Base-by-base conservation (phyloP, 1,139 yeast genomes). In the Debaryomycetaceae sp. region DNA sequence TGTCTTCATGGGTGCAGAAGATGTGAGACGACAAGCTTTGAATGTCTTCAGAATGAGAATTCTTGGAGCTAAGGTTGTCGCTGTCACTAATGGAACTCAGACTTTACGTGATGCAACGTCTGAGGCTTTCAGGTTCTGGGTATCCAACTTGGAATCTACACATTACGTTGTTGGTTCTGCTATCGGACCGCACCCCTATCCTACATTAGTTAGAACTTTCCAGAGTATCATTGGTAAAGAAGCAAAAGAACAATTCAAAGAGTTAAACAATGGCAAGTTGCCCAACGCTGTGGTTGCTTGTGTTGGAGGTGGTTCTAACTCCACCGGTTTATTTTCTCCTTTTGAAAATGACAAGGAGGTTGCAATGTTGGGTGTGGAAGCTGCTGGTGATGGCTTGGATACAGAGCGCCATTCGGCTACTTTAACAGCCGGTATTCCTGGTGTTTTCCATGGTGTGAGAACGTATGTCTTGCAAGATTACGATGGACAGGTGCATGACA, bases 1-100 rank as follows among this genome's bases (percentile, higher is more conserved):
- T n/a, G 96, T 93, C 35, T 93, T 82, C 62, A 93, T 93, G 99
- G 99, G 99, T 50, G 98, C 98, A 41, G 99, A 93, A 69, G 99
- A 93, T 72, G 96, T 88, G 41, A 87, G 97, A 67, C 87, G 99
- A 69, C 99, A 93, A 76, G 98, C 99, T 11, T 77, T 93, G 53
- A 93, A 93, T 62, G 99, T 93, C 39, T 93, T 93, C 77, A 83
- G 99, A 75, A 93, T 93, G 96, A 81, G 90, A 67, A 84, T 93
- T 46, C 76, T 93, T 53, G 99, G 99, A 55, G 99, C 99, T 36
- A 83, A 87, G 49, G 99, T 95, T 48, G 81, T 91, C 49, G 84
- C 97, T 36, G 98, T 93, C 42, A 85, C 87, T 39, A 89, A 90
- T 59, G 99, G 99, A 67, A 91, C 99, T 33, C 80, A 86, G 66